A percentile compares a stretch with the other conserved stretches of the same genome.
phyloP scores from a whole-genome alignment of 1,284 basidiomycete genomes.

The Ustilago sp. region DNA sequence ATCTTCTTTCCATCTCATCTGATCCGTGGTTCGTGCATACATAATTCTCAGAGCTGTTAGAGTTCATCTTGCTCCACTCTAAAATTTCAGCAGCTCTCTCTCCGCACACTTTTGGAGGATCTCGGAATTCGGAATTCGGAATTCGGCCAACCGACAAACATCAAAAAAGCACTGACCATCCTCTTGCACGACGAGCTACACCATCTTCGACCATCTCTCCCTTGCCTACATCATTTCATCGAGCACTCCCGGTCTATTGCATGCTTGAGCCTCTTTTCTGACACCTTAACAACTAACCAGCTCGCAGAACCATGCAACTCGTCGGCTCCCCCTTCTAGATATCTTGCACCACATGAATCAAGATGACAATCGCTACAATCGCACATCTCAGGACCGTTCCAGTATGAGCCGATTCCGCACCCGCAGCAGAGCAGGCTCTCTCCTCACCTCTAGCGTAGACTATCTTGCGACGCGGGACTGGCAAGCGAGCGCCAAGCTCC shows the following conservation, averaged over 20 bases:
- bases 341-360: conserved; percentile 16
- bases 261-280: too few species aligned
- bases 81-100: background rate
- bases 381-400: conserved; percentile 29
- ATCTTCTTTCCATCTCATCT: conserved; percentile 3
- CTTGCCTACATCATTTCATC: too few species aligned
- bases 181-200: too few species aligned
- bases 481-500: conserved; percentile 30
- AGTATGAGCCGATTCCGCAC: conserved; percentile 47
- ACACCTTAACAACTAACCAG: background rate
- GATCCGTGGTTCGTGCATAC: background rate
- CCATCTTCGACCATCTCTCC: background rate
- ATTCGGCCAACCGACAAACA: too few species aligned
- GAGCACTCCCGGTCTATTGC: too few species aligned
- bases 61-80: background rate
- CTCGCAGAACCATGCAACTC: conserved; percentile 12
- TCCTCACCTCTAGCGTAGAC: conserved; percentile 42
- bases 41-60: background rate
- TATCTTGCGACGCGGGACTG: conserved; percentile 44
- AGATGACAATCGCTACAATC: conserved; percentile 21
- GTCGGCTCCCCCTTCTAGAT: background rate
- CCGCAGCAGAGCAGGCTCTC: conserved; percentile 31
- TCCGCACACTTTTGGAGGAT: background rate
- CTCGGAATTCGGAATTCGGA: too few species aligned
- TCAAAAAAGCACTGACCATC: background rate